phyloP scores from a whole-genome alignment of 306 rosid genomes.

The Prinsepia uniflora region DNA sequence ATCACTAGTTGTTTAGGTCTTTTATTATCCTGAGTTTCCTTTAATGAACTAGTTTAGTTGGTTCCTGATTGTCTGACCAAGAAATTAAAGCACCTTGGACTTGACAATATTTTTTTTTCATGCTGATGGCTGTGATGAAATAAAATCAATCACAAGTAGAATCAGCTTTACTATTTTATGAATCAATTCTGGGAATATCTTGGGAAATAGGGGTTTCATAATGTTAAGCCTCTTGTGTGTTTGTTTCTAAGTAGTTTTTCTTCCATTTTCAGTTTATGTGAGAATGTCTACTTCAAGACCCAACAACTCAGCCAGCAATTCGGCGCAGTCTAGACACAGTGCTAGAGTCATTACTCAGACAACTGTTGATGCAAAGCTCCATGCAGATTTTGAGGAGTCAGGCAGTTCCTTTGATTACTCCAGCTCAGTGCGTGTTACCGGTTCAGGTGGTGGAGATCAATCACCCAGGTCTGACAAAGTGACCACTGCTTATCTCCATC shows the following conservation, averaged over 20 bases:
- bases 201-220: neutral
- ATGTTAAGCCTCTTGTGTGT: neutral
- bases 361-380: slow-evolving; percentile 85
- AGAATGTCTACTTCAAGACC: slow-evolving; percentile 86
- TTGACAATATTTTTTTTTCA: neutral
- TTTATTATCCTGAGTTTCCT: slow-evolving; percentile 20
- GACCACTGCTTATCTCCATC: slow-evolving; percentile 83
- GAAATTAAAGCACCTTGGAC: slow-evolving; percentile 7
- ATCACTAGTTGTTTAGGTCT: neutral
- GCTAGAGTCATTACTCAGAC: slow-evolving; percentile 82
- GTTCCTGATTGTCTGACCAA: neutral
- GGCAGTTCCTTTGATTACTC: slow-evolving; percentile 91
- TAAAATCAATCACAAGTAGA: neutral
- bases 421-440: slow-evolving; percentile 56
- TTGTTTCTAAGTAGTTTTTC: slow-evolving; percentile 1
- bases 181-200: slow-evolving; percentile 11
- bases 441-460: slow-evolving; percentile 39
- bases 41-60: neutral
- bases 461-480: slow-evolving; percentile 72
- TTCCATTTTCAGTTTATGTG: slow-evolving; percentile 30
- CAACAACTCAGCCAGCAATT: slow-evolving; percentile 67
- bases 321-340: slow-evolving; percentile 75
- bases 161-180: neutral
- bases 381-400: slow-evolving; percentile 80
- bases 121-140: slow-evolving; percentile 4